Base-by-base conservation (phyloP, 257 asterid genomes). In the Solanum sejunctum region DNA sequence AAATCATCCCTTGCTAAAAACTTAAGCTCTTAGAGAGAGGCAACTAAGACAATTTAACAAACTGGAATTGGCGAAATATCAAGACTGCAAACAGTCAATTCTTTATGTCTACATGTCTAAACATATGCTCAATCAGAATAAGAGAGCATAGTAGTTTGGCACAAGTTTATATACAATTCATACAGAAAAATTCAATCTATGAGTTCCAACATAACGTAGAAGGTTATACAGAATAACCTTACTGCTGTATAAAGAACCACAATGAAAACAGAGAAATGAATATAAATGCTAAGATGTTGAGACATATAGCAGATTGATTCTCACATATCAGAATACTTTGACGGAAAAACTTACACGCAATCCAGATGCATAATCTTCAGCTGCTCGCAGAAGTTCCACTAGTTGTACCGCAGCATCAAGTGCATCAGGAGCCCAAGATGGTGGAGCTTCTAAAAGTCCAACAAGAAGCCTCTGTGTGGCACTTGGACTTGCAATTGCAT, bases 351-450 rank as follows among this genome's bases (percentile, higher is more conserved):
- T 79, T 92, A 97, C 98, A 94, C 98, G 92, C 95, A 94, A 92
- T 85, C 98, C 97, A 52, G 98, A 83, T 87, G 98, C 98, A 90
- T 95, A 97, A 89, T 95, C 99, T 88, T 97, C 99, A 75, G 99
- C 99, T 75, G 99, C 99, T 85, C 98, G 93, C 75, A 97, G 97
- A 73, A 97, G 97, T 90, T 97, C 99, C 90, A 97, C 99, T 58
- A 97, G 92, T 87, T 97, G 99, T 72, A 97, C 98, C 81, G 99
- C 95, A 92, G 99, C 99, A 89, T 97, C 98, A 84, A 97, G 98
- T 77, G 99, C 99, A 90, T 97, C 99, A 6, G 99, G 99, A 80
- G 99, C 99, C 99, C 99, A 97, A 23, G 99, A 97, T 41, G 99
- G 98, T 36, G 99, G 98, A 84, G 99, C 99, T 90, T 97, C 99